Conservation (phyloP, 495 filamentous ascomycete species). For the Penicillium herquei region DNA sequence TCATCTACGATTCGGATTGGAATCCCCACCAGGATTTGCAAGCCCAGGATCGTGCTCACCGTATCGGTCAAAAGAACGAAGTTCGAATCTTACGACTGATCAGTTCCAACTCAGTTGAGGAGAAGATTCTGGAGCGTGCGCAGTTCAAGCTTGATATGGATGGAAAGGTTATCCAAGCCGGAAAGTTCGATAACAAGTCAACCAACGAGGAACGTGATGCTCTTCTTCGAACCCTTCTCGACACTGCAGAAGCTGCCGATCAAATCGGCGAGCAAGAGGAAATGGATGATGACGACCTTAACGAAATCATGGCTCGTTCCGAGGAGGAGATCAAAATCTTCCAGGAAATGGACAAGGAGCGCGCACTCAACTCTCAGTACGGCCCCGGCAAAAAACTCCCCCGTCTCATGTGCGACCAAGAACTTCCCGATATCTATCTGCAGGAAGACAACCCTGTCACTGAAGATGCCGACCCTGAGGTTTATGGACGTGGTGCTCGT, state of each 20-base stretch:
- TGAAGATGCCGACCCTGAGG: slow-evolving; percentile 72
- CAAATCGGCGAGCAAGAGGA: slow-evolving; percentile 76
- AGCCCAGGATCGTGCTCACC: slow-evolving; percentile 98
- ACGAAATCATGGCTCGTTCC: slow-evolving; percentile 77
- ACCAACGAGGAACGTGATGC: slow-evolving; percentile 98
- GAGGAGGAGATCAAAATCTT: slow-evolving; percentile 71
- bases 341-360: slow-evolving; percentile 75
- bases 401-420: slow-evolving; percentile 81
- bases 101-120: slow-evolving; percentile 94
- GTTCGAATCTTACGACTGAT: slow-evolving; percentile 94
- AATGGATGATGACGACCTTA: slow-evolving; percentile 97
- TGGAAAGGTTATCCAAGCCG: slow-evolving; percentile 98
- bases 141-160: slow-evolving; percentile 99
- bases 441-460: slow-evolving; percentile 78
- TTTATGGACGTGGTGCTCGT: slow-evolving; percentile 84
- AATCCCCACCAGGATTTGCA: slow-evolving; percentile 99
- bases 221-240: slow-evolving; percentile 85
- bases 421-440: slow-evolving; percentile 92
- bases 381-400: slow-evolving; percentile 65
- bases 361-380: slow-evolving; percentile 61
- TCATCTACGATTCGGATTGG: slow-evolving; percentile 99
- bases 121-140: slow-evolving; percentile 96
- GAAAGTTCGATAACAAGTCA: slow-evolving; percentile 99
- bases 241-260: slow-evolving; percentile 84
- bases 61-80: slow-evolving; percentile 99